Evolutionary conservation across 2,329 filamentous ascomycete genomes (phyloP).

Genomic region (Aspergillus intermedius): DNA sequence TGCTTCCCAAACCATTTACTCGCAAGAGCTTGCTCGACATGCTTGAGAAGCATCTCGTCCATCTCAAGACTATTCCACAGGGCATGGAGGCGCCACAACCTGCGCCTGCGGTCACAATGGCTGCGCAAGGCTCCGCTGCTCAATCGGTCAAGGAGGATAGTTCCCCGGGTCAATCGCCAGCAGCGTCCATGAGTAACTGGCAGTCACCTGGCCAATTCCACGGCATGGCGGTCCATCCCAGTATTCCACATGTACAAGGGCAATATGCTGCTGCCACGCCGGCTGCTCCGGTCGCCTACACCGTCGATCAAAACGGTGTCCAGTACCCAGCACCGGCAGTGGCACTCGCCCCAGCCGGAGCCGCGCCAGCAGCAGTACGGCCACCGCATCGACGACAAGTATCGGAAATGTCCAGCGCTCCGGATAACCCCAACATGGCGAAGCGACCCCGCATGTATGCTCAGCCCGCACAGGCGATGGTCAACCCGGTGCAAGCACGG

Average conservation of each 20-base stretch:
- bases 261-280: slow-evolving; percentile 37
- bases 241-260: slow-evolving; percentile 36
- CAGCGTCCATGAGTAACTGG: slow-evolving; percentile 54
- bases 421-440: slow-evolving; percentile 46
- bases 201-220: slow-evolving; percentile 56
- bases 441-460: slow-evolving; percentile 56
- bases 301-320: slow-evolving; percentile 34
- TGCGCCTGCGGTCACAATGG: slow-evolving; percentile 37
- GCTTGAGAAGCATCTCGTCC: slow-evolving; percentile 80
- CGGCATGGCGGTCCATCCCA: slow-evolving; percentile 51
- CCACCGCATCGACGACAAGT: slow-evolving; percentile 51
- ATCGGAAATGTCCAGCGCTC: slow-evolving; percentile 54
- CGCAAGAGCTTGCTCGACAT: slow-evolving; percentile 77
- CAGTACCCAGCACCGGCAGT: slow-evolving; percentile 34
- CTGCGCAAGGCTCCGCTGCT: slow-evolving; percentile 45
- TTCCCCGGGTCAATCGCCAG: slow-evolving; percentile 57
- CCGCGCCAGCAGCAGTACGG: slow-evolving; percentile 14
- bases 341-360: slow-evolving; percentile 25
- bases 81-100: slow-evolving; percentile 48
- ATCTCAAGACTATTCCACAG: slow-evolving; percentile 64
- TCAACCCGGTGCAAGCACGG: slow-evolving; percentile 45
- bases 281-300: slow-evolving; percentile 29
- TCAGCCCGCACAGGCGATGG: slow-evolving; percentile 37
- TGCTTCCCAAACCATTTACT: slow-evolving; percentile 94
- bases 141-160: slow-evolving; percentile 58